Percentiles rank a stretch among this genome's conserved stretches.
Evolutionary conservation across 306 rosid species (phyloP).

Genomic region (Lathyrus sativus): DNA sequence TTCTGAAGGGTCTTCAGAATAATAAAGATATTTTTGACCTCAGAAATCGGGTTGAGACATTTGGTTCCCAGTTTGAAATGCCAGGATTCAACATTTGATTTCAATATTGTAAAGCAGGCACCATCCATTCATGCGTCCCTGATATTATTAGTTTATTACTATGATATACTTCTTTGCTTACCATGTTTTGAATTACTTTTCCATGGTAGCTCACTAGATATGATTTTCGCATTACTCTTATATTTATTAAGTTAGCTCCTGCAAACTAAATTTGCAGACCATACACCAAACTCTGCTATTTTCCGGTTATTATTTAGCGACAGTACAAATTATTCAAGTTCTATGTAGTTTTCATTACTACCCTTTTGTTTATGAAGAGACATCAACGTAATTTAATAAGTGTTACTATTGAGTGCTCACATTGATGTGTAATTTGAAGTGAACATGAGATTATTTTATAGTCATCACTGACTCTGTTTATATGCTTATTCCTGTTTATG

Average conservation of each 20-base stretch:
- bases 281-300: slow-evolving; percentile 24
- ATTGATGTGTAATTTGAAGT: not conserved
- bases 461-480: slow-evolving; percentile 10
- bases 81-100: slow-evolving; percentile 73
- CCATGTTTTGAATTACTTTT: slow-evolving; percentile 34
- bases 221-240: not conserved
- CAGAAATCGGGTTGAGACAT: slow-evolving; percentile 63
- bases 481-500: slow-evolving; percentile 13
- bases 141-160: not conserved
- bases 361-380: slow-evolving; percentile 35
- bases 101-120: slow-evolving; percentile 16
- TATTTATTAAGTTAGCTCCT: slow-evolving; percentile 20
- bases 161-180: slow-evolving; percentile 25
- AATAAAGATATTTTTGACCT: slow-evolving; percentile 66
- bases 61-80: slow-evolving; percentile 76
- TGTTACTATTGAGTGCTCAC: not conserved
- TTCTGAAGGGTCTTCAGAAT: slow-evolving; percentile 58
- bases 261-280: slow-evolving; percentile 38
- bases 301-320: slow-evolving; percentile 7
- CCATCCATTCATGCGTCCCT: not conserved
- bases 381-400: slow-evolving; percentile 20
- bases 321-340: slow-evolving; percentile 38
- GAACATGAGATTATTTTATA: not conserved
- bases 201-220: slow-evolving; percentile 29
- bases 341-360: not conserved